Conservation (phyloP, 73 alveolate species). For the Paramecium octaurelia region DNA sequence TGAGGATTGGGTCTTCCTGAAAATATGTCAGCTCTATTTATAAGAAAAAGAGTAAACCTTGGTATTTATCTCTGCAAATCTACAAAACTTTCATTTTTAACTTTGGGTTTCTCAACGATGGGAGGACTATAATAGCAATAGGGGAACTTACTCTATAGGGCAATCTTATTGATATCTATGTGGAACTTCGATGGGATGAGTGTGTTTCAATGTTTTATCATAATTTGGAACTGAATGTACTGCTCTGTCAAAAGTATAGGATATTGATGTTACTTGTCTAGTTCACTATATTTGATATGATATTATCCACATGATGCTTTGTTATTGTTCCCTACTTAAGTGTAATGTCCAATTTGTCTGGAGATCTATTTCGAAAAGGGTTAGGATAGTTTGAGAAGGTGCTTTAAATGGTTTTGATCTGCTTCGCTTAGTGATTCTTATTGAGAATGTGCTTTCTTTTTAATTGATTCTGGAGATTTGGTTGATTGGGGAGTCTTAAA, state of each 20-base stretch:
- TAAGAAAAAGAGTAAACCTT: background rate
- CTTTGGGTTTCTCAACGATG: background rate
- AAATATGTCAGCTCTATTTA: background rate
- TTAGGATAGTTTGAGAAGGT: background rate
- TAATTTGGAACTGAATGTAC: background rate
- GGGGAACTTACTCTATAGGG: background rate
- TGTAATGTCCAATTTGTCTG: background rate
- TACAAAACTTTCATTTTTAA: background rate
- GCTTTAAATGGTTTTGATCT: background rate
- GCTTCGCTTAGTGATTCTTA: background rate
- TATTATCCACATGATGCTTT: constrained; percentile 53
- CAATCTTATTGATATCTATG: background rate
- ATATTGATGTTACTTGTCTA: constrained; percentile 28
- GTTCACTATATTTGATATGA: constrained; percentile 54
- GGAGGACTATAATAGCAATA: background rate
- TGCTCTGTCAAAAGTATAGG: background rate
- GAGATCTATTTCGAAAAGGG: constrained; percentile 2
- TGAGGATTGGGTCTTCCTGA: constrained; percentile 51
- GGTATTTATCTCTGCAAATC: constrained; percentile 3
- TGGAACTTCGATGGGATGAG: background rate
- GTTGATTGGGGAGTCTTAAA: background rate
- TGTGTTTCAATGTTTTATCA: background rate
- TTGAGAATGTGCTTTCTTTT: background rate
- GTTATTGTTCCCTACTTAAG: background rate
- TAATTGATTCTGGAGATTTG: background rate